Evolutionary conservation across 495 filamentous ascomycete genomes (phyloP).

Genomic region (Penicillium steckii): DNA sequence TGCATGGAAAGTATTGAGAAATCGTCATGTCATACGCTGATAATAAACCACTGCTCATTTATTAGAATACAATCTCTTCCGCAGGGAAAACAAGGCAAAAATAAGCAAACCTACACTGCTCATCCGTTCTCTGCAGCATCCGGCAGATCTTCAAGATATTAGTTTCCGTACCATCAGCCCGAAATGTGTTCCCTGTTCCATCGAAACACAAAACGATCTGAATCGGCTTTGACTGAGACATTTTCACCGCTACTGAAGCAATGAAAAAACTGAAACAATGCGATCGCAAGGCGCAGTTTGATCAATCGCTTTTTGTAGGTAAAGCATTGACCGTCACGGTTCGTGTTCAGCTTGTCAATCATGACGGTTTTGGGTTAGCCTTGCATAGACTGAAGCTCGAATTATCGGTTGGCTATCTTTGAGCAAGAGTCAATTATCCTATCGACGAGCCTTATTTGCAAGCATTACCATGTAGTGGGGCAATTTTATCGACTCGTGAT

Average conservation of each 20-base stretch:
- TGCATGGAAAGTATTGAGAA: not conserved
- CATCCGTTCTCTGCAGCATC: slow-evolving; percentile 34
- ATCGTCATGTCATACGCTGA: not conserved
- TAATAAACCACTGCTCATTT: not conserved
- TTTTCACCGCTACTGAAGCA: not conserved
- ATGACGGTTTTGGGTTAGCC: not conserved
- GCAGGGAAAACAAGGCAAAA: not conserved
- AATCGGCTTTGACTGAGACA: not conserved
- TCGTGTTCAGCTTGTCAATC: not conserved
- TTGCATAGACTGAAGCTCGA: not conserved
- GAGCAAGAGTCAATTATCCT: not conserved
- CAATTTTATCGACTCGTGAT: not conserved
- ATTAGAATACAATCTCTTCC: not conserved
- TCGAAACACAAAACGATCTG: slow-evolving; percentile 43
- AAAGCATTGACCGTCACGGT: not conserved
- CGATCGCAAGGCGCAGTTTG: not conserved
- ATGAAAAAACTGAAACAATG: not conserved
- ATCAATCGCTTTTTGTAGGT: not conserved
- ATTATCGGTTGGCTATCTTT: not conserved
- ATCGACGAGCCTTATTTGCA: not conserved
- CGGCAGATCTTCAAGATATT: slow-evolving; percentile 45
- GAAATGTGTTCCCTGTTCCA: slow-evolving; percentile 44
- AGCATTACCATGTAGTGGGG: not conserved
- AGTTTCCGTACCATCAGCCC: slow-evolving; percentile 35
- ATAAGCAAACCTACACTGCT: not conserved